Base-by-base conservation (phyloP, 2,329 filamentous ascomycete genomes). In the Colletotrichum musae region DNA sequence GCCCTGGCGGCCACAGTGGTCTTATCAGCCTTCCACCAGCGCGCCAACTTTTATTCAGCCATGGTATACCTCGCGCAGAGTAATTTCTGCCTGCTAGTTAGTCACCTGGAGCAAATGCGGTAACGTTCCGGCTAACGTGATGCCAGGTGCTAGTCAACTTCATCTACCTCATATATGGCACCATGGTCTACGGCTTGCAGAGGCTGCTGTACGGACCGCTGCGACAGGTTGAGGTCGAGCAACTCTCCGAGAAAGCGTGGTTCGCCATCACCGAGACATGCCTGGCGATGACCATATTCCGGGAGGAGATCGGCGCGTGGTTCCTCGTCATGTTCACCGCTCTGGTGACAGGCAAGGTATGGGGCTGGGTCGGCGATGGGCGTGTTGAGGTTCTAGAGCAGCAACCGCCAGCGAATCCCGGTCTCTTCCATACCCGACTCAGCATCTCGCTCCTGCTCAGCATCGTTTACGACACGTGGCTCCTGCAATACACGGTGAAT, bases 351-450 rank as follows among this genome's bases (percentile, higher is more conserved):
- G 95, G 95, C 63, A 98, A 98, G 82, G 93, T 99, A 56, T 99
- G 97, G 95, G 94, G 94, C 64, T 99, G 97, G 96, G 97, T 99
- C 73, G 94, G 94, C 60, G 95, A 98, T 79, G 95, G 95, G 26
- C 89, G 97, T 61, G 94, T 99, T 63, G 97, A 99, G 78, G 89
- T 96, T 52, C 86, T 98, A 60, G 96, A 99, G 82, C 96, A 99
- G 80, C 95, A 98, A 80, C 95, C 95, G 3, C 95, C 95, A 0
- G 88, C 92, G 47, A 97, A 97, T 76, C 95, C 95, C 4, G 88
- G 91, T 39, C 84, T 98, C 16, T 98, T 98, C 83, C 96, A 99
- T 78, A 85, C 90, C 16, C 90, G 96, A 54, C 86, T 99, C 21
- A 91, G 91, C 71, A 83, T 92, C 58, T 98, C 95, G 51, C 86